These are phyloP conservation scores for Nakaseomyces nivariensis DNA, from an alignment of 1,139 yeast species.

Conservation along the genomic window DNA sequence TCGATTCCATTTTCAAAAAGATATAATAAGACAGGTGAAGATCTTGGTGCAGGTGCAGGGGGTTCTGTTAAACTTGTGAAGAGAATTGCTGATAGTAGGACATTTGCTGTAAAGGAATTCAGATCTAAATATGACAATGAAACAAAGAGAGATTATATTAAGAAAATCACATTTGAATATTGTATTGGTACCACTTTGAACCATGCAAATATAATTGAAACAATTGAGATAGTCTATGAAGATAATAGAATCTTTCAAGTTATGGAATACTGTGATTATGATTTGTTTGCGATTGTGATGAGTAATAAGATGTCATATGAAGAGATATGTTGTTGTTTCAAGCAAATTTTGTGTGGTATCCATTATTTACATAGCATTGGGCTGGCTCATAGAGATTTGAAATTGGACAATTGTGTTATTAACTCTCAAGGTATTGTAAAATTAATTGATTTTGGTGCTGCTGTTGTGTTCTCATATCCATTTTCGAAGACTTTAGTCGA, in stretches of 20 bases:
- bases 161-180: slow-evolving; percentile 89
- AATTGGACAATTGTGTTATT: slow-evolving; percentile 87
- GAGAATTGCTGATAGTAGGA: slow-evolving; percentile 54
- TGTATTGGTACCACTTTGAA: slow-evolving; percentile 87
- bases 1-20: slow-evolving; percentile 53
- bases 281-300: slow-evolving; percentile 91
- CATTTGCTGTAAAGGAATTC: slow-evolving; percentile 90
- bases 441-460: slow-evolving; percentile 88
- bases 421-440: slow-evolving; percentile 78
- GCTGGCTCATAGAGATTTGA: slow-evolving; percentile 83
- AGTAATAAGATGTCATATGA: slow-evolving; percentile 80
- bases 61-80: slow-evolving; percentile 77
- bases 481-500: slow-evolving; percentile 71
- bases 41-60: slow-evolving; percentile 93
- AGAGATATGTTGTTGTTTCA: slow-evolving; percentile 84
- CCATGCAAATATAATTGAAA: slow-evolving; percentile 84
- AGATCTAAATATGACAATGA: slow-evolving; percentile 70
- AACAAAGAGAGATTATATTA: slow-evolving; percentile 76
- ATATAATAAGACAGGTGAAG: slow-evolving; percentile 76
- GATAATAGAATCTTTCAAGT: slow-evolving; percentile 81
- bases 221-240: slow-evolving; percentile 85
- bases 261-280: slow-evolving; percentile 92
- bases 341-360: slow-evolving; percentile 75
- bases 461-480: slow-evolving; percentile 87
- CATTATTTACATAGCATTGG: slow-evolving; percentile 81